phyloP scores from a whole-genome alignment of 192 early-diverging fungal genomes.

The Coemansia sp. region DNA sequence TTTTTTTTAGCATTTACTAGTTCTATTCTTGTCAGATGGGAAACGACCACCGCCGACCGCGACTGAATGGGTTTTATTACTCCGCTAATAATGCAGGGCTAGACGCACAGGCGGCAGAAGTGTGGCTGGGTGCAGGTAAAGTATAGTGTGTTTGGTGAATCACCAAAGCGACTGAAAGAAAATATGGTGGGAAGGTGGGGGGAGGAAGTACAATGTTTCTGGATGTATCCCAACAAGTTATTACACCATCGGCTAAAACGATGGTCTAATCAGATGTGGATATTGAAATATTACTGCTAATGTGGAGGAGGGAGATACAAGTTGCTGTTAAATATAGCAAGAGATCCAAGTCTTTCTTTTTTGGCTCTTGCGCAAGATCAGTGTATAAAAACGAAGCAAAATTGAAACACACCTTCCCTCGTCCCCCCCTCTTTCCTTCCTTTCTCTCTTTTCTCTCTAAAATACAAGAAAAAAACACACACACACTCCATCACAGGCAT shows the following conservation, averaged over 20 bases:
- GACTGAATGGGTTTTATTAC: conserved; percentile 12
- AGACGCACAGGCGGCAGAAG: not conserved
- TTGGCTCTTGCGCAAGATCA: too few relatives aligned
- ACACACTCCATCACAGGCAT: too few relatives aligned
- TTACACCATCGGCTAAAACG: not conserved
- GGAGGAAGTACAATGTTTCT: not conserved
- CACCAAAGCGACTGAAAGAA: not conserved
- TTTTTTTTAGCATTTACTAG: too few relatives aligned
- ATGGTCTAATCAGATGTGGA: conserved; percentile 4
- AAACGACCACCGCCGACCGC: not conserved
- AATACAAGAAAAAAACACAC: too few relatives aligned
- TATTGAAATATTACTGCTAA: not conserved
- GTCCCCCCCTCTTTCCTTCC: too few relatives aligned
- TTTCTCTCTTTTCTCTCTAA: too few relatives aligned
- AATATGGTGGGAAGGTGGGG: too few relatives aligned
- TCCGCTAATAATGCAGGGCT: not conserved
- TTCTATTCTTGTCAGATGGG: too few relatives aligned
- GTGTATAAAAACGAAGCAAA: too few relatives aligned
- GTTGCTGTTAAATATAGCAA: not conserved
- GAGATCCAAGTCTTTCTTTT: not conserved
- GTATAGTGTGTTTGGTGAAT: not conserved
- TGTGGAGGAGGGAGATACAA: not conserved
- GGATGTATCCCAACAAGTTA: not conserved
- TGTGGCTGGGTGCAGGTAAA: conserved; percentile 1
- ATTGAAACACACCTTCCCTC: too few relatives aligned